Conservation (phyloP, 2,329 filamentous ascomycete genomes). For the Verruconis gallopava region DNA sequence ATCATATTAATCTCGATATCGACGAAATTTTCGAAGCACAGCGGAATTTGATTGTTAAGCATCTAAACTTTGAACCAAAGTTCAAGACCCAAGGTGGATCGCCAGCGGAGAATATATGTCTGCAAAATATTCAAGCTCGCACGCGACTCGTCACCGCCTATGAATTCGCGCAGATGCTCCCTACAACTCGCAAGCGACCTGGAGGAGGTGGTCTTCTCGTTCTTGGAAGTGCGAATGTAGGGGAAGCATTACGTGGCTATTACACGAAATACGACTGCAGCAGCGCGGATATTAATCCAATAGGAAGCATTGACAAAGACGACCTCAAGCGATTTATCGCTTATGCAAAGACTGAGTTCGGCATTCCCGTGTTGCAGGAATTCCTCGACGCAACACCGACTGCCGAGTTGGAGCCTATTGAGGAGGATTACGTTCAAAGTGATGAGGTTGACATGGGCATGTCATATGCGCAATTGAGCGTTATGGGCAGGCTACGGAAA, state of each 20-base stretch:
- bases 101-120: conserved; percentile 46
- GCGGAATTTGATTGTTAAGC: conserved; percentile 44
- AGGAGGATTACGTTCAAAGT: conserved; percentile 44
- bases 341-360: conserved; percentile 47
- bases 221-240: conserved; percentile 55
- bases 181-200: conserved; percentile 43
- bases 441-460: conserved; percentile 42
- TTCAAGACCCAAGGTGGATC: conserved; percentile 54
- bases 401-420: conserved; percentile 54
- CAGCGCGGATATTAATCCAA: conserved; percentile 42
- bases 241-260: conserved; percentile 33
- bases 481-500: conserved; percentile 42
- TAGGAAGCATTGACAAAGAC: conserved; percentile 50
- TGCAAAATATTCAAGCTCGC: conserved; percentile 57
- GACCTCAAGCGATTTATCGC: conserved; percentile 60
- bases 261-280: conserved; percentile 49
- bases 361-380: conserved; percentile 49
- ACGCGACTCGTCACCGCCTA: conserved; percentile 55
- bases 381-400: conserved; percentile 54
- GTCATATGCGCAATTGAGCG: conserved; percentile 41
- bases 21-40: conserved; percentile 52
- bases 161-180: conserved; percentile 48
- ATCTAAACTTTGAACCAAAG: conserved; percentile 46
- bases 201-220: conserved; percentile 47
- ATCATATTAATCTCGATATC: conserved; percentile 63